Evolutionary conservation across 2,329 filamentous ascomycete species (phyloP).

Genomic region (Fusarium pseudonygamai): DNA sequence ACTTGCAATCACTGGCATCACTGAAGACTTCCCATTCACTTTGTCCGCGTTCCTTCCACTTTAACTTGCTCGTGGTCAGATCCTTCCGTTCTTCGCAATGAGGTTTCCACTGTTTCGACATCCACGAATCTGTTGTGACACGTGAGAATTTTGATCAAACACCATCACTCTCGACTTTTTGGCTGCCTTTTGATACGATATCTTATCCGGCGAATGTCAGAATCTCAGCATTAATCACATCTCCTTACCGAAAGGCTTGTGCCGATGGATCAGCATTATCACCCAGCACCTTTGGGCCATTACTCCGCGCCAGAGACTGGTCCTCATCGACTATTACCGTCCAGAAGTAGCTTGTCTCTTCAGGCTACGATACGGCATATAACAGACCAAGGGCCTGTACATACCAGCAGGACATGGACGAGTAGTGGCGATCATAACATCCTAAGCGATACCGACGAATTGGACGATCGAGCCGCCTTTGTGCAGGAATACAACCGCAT

Average conservation of each 20-base stretch:
- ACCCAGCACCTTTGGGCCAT: slow-evolving; percentile 18
- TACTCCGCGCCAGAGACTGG: slow-evolving; percentile 21
- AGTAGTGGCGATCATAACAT: slow-evolving; percentile 61
- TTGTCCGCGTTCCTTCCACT: slow-evolving; percentile 5
- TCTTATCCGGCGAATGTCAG: slow-evolving; percentile 13
- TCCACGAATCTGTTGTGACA: slow-evolving; percentile 28
- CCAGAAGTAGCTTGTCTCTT: slow-evolving; percentile 43
- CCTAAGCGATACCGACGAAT: slow-evolving; percentile 59
- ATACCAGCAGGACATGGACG: slow-evolving; percentile 66
- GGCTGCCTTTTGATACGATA: slow-evolving; percentile 18
- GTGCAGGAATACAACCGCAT: slow-evolving; percentile 69
- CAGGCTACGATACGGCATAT: slow-evolving; percentile 42
- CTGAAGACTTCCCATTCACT: slow-evolving; percentile 1
- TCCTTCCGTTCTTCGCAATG: slow-evolving; percentile 32
- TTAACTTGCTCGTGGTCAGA: not conserved
- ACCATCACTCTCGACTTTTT: slow-evolving; percentile 8
- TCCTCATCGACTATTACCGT: slow-evolving; percentile 31
- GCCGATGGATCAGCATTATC: slow-evolving; percentile 33
- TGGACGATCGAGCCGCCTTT: slow-evolving; percentile 59
- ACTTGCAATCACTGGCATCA: slow-evolving; percentile 23
- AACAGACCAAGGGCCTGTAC: slow-evolving; percentile 37
- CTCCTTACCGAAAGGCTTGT: not conserved
- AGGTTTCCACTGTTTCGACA: slow-evolving; percentile 26
- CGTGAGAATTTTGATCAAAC: slow-evolving; percentile 27
- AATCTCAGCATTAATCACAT: slow-evolving; percentile 20